A percentile compares a stretch with the other conserved stretches of the same genome.
These are phyloP conservation scores for Rhizophagus prolifer DNA, from an alignment of 192 early-diverging fungal species.

Conservation along the genomic window DNA sequence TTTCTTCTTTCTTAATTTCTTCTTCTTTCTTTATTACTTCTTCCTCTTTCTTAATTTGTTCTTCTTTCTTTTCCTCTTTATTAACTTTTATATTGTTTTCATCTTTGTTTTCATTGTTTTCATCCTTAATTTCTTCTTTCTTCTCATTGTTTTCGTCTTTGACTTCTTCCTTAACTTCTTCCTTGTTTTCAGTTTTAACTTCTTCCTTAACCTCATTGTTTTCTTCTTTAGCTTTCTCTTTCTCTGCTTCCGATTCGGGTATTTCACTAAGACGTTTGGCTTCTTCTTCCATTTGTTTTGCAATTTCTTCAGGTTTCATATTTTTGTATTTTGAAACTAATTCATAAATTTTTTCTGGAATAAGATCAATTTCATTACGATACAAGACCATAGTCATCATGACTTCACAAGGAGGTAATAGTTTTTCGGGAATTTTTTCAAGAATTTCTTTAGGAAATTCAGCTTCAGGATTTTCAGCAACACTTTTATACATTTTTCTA, in stretches of 20 bases:
- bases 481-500: constrained; percentile 47
- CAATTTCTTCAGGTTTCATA: neutral
- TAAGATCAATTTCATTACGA: constrained; percentile 32
- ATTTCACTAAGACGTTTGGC: neutral
- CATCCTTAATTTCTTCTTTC: too few species aligned
- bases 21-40: too few species aligned
- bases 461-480: constrained; percentile 12
- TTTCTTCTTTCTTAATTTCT: too few species aligned
- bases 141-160: too few species aligned
- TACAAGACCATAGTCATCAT: constrained; percentile 48
- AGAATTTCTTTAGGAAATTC: neutral
- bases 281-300: neutral
- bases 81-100: too few species aligned
- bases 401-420: neutral
- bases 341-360: constrained; percentile 31
- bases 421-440: neutral
- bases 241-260: neutral
- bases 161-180: too few species aligned
- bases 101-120: too few species aligned
- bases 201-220: neutral
- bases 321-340: constrained; percentile 10
- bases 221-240: neutral
- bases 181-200: neutral
- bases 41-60: too few species aligned
- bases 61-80: too few species aligned